phyloP scores from a whole-genome alignment of 371 early-diverging fungal genomes.

The Mucor plumbeus region DNA sequence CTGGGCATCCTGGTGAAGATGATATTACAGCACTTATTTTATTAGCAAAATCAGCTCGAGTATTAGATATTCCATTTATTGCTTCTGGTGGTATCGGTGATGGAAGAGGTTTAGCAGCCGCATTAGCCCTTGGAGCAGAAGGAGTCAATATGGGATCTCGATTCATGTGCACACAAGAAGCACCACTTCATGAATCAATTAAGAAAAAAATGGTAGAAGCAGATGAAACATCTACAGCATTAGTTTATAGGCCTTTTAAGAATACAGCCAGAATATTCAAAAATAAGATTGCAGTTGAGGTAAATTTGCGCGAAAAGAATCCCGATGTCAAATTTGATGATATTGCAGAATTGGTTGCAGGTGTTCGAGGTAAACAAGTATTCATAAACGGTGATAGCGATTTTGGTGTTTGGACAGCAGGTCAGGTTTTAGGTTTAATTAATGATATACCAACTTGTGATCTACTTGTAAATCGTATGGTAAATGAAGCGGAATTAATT shows the following conservation, averaged over 20 bases:
- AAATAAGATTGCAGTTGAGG: slow-evolving; percentile 69
- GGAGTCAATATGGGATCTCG: slow-evolving; percentile 83
- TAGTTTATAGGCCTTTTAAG: slow-evolving; percentile 76
- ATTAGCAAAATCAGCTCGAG: slow-evolving; percentile 69
- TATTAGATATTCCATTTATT: slow-evolving; percentile 66
- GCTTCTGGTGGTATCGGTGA: slow-evolving; percentile 82
- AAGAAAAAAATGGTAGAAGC: slow-evolving; percentile 74
- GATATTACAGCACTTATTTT: slow-evolving; percentile 73
- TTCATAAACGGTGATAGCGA: slow-evolving; percentile 63
- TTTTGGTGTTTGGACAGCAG: slow-evolving; percentile 20
- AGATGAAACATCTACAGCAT: slow-evolving; percentile 64
- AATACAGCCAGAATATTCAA: slow-evolving; percentile 78
- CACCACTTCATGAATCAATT: slow-evolving; percentile 71
- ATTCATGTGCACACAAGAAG: slow-evolving; percentile 79
- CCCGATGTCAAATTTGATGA: slow-evolving; percentile 63
- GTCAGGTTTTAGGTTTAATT: slow-evolving; percentile 59
- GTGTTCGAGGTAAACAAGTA: slow-evolving; percentile 71
- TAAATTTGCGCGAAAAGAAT: slow-evolving; percentile 64
- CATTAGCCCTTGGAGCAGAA: slow-evolving; percentile 73
- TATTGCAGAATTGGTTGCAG: slow-evolving; percentile 68
- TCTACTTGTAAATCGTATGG: slow-evolving; percentile 59
- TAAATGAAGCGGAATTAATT: slow-evolving; percentile 56
- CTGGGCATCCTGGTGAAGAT: slow-evolving; percentile 85
- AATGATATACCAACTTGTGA: slow-evolving; percentile 78
- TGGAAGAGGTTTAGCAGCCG: slow-evolving; percentile 71